Evolutionary conservation across 306 rosid species (phyloP).

Genomic region (Quercus berberidifolia): DNA sequence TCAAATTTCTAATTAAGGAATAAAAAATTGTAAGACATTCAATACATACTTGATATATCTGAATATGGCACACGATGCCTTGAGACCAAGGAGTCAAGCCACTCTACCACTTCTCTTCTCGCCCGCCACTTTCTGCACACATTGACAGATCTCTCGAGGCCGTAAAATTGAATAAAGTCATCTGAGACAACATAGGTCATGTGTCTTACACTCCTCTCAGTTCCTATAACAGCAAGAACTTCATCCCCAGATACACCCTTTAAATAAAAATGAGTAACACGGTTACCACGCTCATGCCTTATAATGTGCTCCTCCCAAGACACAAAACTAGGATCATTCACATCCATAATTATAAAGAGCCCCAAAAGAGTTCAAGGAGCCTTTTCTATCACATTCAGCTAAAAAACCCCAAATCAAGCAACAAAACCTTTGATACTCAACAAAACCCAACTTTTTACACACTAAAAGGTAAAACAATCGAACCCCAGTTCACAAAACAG

Average conservation of each 20-base stretch:
- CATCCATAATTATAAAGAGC: conserved; percentile 28
- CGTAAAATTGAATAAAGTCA: conserved; percentile 46
- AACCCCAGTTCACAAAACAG: conserved; percentile 22
- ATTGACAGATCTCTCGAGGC: conserved; percentile 32
- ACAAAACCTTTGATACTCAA: conserved; percentile 10
- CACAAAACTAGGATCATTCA: conserved; percentile 42
- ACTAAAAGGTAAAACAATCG: conserved; percentile 3
- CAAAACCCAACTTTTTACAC: conserved; percentile 15
- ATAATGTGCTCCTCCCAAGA: conserved; percentile 79
- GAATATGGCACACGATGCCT: conserved; percentile 1
- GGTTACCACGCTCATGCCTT: conserved; percentile 72
- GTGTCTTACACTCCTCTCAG: conserved; percentile 89
- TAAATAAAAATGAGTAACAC: conserved; percentile 68
- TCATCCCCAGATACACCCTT: conserved; percentile 50
- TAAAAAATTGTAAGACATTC: not conserved
- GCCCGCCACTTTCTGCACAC: conserved; percentile 67
- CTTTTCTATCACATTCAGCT: conserved; percentile 25
- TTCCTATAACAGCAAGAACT: conserved; percentile 72
- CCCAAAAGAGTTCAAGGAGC: not conserved
- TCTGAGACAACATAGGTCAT: conserved; percentile 74
- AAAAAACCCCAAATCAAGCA: conserved; percentile 12
- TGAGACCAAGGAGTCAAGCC: conserved; percentile 68
- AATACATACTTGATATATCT: conserved; percentile 31
- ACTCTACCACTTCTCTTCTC: conserved; percentile 72
- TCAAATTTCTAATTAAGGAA: not conserved